A percentile compares a stretch with the other conserved stretches of the same genome.
phyloP scores from a whole-genome alignment of 805 yeast genomes.

The Candida qinlingensis region DNA sequence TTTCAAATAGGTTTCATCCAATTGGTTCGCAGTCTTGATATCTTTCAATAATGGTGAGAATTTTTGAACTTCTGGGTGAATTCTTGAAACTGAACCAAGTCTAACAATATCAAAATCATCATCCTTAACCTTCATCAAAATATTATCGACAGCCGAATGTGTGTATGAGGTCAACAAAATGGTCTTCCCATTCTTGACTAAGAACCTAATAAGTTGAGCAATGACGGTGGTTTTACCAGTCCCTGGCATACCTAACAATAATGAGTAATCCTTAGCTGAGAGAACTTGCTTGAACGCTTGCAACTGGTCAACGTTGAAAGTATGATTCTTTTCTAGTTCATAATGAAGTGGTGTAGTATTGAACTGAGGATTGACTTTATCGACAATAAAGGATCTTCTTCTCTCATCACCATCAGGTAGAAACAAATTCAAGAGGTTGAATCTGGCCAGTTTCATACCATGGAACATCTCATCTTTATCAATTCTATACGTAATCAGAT shows the following conservation, averaged over 20 bases:
- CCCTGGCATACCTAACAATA: constrained; percentile 96
- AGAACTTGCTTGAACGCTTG: constrained; percentile 63
- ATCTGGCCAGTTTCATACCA: constrained; percentile 73
- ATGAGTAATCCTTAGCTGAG: constrained; percentile 64
- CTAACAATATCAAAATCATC: constrained; percentile 51
- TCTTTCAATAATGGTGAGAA: constrained; percentile 43
- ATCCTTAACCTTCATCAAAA: constrained; percentile 62
- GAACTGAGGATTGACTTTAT: constrained; percentile 27
- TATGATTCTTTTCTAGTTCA: constrained; percentile 8
- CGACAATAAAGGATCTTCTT: constrained; percentile 31
- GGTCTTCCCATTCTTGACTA: constrained; percentile 57
- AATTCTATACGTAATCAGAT: constrained; percentile 45
- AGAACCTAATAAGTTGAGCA: constrained; percentile 58
- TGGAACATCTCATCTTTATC: constrained; percentile 77
- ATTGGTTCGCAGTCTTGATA: constrained; percentile 39
- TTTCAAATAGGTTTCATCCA: constrained; percentile 40
- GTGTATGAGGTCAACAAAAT: constrained; percentile 84
- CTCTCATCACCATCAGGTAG: constrained; percentile 34
- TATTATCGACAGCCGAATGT: constrained; percentile 94
- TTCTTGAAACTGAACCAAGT: constrained; percentile 53
- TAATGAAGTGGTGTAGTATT: constrained; percentile 20
- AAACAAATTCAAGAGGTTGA: constrained; percentile 67
- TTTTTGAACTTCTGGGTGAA: constrained; percentile 57
- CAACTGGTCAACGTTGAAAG: constrained; percentile 67
- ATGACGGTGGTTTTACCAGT: constrained; percentile 94